These are phyloP conservation scores for Myxozyma nipponensis DNA, from an alignment of 805 yeast genomes.

Conservation along the genomic window DNA sequence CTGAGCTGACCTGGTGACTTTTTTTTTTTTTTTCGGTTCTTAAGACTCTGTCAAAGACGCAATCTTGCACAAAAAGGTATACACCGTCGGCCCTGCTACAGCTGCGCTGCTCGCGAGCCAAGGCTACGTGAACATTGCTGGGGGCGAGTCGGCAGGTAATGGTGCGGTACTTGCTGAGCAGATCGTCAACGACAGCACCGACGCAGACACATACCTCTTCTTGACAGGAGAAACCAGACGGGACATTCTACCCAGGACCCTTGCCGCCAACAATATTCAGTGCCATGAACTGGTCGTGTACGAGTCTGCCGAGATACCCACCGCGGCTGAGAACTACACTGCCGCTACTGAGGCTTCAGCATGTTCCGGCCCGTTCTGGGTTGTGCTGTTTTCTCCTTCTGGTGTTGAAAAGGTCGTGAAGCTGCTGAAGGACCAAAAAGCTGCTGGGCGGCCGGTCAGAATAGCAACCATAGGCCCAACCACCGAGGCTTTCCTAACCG, in stretches of 20 bases:
- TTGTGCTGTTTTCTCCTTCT: conserved; percentile 87
- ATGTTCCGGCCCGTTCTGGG: conserved; percentile 48
- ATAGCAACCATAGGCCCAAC: conserved; percentile 93
- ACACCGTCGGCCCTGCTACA: conserved; percentile 93
- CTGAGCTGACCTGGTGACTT: background rate
- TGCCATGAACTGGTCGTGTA: conserved; percentile 22
- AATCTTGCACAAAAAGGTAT: conserved; percentile 44
- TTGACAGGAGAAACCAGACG: conserved; percentile 83
- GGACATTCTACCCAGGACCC: conserved; percentile 69
- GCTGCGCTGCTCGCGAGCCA: conserved; percentile 49
- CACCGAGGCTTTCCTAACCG: conserved; percentile 57
- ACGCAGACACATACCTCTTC: conserved; percentile 43
- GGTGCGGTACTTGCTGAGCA: conserved; percentile 63
- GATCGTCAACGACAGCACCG: conserved; percentile 46
- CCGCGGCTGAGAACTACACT: conserved; percentile 28
- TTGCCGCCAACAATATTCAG: conserved; percentile 34
- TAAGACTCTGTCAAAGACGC: background rate
- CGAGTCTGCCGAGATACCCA: conserved; percentile 37
- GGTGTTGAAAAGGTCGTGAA: conserved; percentile 66
- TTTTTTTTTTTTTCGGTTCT: too few relatives aligned
- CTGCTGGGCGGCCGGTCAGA: conserved; percentile 35
- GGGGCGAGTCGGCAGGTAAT: conserved; percentile 77
- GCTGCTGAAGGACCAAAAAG: conserved; percentile 34
- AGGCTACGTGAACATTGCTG: conserved; percentile 67
- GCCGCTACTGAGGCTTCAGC: background rate